Base-by-base conservation (phyloP, 805 yeast genomes). In the Yarrowia sp. region DNA sequence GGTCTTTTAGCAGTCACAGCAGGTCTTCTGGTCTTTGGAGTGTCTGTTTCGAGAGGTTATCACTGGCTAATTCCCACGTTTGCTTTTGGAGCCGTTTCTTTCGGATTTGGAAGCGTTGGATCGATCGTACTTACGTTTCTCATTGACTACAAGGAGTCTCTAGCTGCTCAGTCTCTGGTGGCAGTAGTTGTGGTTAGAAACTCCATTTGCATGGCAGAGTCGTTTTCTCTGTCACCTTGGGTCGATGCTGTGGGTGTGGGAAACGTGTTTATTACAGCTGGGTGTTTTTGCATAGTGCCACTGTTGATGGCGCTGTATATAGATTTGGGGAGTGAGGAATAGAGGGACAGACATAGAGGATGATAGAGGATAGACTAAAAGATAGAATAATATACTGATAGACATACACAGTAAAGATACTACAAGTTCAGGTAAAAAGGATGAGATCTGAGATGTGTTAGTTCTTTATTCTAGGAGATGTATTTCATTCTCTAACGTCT, bases 111-210 rank as follows among this genome's bases (percentile, higher is more conserved):
- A 68, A 74, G 82, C 66, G 82, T 84, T 54, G 86, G 86, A 8
- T 78, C 85, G 58, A 82, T 81, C 26, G 75, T 85, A 17, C 78
- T 82, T 59, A 80, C 86, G 0, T 86, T 85, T 67, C 77, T 81
- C 16, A 77, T 85, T 19, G 90, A 86, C 68, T 76, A 80, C 66
- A 85, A 85, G 71, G 80, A 81, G 65, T 84, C 83, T 64, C 71
- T 84, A 75, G 81, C 81, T 40, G 77, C 82, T 9, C 82, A 81
- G 52, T 83, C 84, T 1, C 79, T 85, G 78, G 86, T 82, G 51
- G 81, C 84, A 28, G 83, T 84, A 16, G 80, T 85, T 40, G 69
- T 85, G 24, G 80, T 85, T 64, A 78, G 89, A 72, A 85, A 85
- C 71, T 75, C 81, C 22, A 81, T 85, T 80, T 33, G 46, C 14